These are phyloP conservation scores for Eucalyptus sideroxylon DNA, from an alignment of 345 rosid genomes.

Conservation along the genomic window DNA sequence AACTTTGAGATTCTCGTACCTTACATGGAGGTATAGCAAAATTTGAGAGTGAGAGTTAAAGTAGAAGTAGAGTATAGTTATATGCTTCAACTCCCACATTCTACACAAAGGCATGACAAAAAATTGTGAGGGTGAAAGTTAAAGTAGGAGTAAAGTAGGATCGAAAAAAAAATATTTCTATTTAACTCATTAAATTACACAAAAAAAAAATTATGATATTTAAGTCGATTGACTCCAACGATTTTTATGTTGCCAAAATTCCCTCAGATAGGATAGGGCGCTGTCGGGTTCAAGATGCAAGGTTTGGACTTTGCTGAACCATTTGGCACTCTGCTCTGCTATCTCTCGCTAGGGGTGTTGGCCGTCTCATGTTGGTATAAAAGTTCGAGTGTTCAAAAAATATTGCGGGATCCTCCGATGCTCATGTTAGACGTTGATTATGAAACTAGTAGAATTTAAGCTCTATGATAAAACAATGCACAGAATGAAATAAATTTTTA, in stretches of 20 bases:
- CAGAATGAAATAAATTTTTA: background rate
- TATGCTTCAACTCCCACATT: too few relatives aligned
- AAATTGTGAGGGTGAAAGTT: too few relatives aligned
- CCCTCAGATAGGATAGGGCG: background rate
- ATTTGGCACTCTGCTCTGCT: background rate
- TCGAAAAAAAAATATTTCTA: too few relatives aligned
- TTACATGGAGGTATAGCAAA: too few relatives aligned
- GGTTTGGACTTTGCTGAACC: background rate
- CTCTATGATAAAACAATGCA: background rate
- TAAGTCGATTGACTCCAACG: background rate
- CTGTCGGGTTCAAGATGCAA: background rate
- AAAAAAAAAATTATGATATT: background rate
- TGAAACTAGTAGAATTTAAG: background rate
- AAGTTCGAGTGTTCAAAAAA: too few relatives aligned
- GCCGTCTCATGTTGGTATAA: background rate
- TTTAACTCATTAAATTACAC: background rate
- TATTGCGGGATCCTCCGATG: background rate
- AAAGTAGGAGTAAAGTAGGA: too few relatives aligned
- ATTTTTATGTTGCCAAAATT: background rate
- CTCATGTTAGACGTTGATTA: background rate
- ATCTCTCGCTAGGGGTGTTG: background rate
- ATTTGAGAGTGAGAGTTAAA: too few relatives aligned
- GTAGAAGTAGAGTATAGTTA: too few relatives aligned
- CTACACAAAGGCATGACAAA: too few relatives aligned
- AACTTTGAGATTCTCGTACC: too few relatives aligned